Base-by-base conservation (phyloP, 345 rosid species). In the Microthlaspi erraticum region DNA sequence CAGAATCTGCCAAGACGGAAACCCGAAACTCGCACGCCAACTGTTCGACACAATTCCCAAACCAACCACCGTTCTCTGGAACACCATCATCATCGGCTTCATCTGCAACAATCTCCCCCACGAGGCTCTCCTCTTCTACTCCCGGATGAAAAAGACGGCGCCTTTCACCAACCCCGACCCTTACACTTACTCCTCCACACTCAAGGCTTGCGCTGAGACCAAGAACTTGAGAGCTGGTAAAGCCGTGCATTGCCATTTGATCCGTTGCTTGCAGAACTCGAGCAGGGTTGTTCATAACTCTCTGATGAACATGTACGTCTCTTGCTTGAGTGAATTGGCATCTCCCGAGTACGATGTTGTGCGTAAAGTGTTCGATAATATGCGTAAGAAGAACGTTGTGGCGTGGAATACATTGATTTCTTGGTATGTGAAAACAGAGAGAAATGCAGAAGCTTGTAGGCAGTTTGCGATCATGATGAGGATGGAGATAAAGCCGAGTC, bases 31-130 rank as follows among this genome's bases (percentile, higher is more conserved):
- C 9, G 97, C 89, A 7, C 96, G 91, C 82, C 95, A 90, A 20
- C 82, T 88, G 82, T 88, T 90, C 80, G 98, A 90, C 68, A 67
- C 89, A 61, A 84, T 90, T 79, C 84, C 93, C 16, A 90, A 83
- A 63, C 97, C 98, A 16, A 82, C 85, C 2, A 81, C 88, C 5
- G 88, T 85, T 61, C 75, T 93, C 0, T 90, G 93, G 91, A 93
- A 93, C 86, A 86, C 98, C 17, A 84, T 93, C 60, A 84, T 93
- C 71, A 90, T 93, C 13, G 93, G 97, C 29, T 83, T 84, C 70
- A 78, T 93, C n/a, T 93, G 93, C 83, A 93, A 93, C 62, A 77
- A 81, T 65, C 67, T 87, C 57, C 89, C 98, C 38, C 79, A 80
- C 11, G 90, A 93, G 11, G 97, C 97, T 53, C 84, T 90, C 64